These are phyloP conservation scores for Talaromyces borbonicus DNA, from an alignment of 495 filamentous ascomycete species.

Conservation along the genomic window DNA sequence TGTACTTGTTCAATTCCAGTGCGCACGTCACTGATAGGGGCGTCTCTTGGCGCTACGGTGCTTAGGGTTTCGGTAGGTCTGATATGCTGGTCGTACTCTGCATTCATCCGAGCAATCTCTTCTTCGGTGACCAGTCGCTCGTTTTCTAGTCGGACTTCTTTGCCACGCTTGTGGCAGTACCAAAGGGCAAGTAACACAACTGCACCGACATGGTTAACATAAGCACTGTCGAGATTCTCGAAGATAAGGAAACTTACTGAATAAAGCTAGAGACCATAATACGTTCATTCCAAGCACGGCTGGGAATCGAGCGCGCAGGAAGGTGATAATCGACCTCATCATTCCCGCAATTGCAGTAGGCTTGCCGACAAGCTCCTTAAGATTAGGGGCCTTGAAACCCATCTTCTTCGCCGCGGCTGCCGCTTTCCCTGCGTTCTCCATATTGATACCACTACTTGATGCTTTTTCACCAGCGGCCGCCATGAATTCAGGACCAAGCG, in stretches of 20 bases:
- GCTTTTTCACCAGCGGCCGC: conserved; percentile 63
- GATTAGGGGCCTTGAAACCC: conserved; percentile 43
- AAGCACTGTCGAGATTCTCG: neutral
- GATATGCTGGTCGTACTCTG: conserved; percentile 23
- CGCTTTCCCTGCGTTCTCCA: conserved; percentile 39
- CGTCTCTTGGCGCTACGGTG: conserved; percentile 37
- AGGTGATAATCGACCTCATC: conserved; percentile 76
- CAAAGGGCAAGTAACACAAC: conserved; percentile 86
- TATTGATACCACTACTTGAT: conserved; percentile 54
- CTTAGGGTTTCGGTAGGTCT: conserved; percentile 33
- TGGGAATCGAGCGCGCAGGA: conserved; percentile 74
- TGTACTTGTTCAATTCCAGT: conserved; percentile 29
- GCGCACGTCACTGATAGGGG: conserved; percentile 31
- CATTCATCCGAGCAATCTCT: conserved; percentile 35
- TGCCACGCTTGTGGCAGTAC: conserved; percentile 94
- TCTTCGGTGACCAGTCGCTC: conserved; percentile 49
- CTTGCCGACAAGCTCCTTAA: conserved; percentile 77
- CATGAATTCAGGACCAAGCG: conserved; percentile 68
- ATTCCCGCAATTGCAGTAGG: conserved; percentile 74
- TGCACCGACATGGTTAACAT: conserved; percentile 17
- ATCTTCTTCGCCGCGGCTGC: conserved; percentile 40
- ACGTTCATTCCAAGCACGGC: conserved; percentile 78
- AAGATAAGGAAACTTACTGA: conserved; percentile 46
- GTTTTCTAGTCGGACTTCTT: conserved; percentile 68
- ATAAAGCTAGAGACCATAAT: conserved; percentile 73